Percentiles rank a stretch among this genome's conserved stretches.
Evolutionary conservation across 1,284 basidiomycete genomes (phyloP).

Genomic region (Agroathelia rolfsii): DNA sequence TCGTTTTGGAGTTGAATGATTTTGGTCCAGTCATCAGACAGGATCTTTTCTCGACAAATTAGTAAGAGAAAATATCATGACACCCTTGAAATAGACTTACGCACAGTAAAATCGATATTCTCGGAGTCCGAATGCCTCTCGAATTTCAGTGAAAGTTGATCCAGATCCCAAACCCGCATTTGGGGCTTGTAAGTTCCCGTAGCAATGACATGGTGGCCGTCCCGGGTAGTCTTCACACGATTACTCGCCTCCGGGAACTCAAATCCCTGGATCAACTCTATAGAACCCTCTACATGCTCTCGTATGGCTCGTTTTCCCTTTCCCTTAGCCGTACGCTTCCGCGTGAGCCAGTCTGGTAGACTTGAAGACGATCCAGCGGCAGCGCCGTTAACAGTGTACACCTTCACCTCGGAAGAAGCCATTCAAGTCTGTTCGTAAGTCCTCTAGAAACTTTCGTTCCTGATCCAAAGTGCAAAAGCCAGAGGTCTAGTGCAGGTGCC

Average conservation of each 20-base stretch:
- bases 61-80: constrained; percentile 7
- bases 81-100: constrained; percentile 36
- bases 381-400: constrained; percentile 87
- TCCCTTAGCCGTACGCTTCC: constrained; percentile 50
- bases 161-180: constrained; percentile 92
- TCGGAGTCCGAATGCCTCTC: constrained; percentile 94
- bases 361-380: constrained; percentile 76
- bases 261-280: constrained; percentile 91
- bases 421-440: neutral
- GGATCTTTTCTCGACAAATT: constrained; percentile 45
- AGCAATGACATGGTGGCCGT: constrained; percentile 87
- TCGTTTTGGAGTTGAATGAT: constrained; percentile 95
- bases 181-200: constrained; percentile 99
- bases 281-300: constrained; percentile 66
- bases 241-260: constrained; percentile 96
- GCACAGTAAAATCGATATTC: constrained; percentile 95
- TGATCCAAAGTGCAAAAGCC: neutral
- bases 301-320: constrained; percentile 55
- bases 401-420: constrained; percentile 46
- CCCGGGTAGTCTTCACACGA: constrained; percentile 81
- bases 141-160: constrained; percentile 90
- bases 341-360: constrained; percentile 82
- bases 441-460: neutral
- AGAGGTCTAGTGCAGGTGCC: no score
- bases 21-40: constrained; percentile 99